Base-by-base conservation (phyloP, 2,329 filamentous ascomycete species). In the Nothopassalora personata region DNA sequence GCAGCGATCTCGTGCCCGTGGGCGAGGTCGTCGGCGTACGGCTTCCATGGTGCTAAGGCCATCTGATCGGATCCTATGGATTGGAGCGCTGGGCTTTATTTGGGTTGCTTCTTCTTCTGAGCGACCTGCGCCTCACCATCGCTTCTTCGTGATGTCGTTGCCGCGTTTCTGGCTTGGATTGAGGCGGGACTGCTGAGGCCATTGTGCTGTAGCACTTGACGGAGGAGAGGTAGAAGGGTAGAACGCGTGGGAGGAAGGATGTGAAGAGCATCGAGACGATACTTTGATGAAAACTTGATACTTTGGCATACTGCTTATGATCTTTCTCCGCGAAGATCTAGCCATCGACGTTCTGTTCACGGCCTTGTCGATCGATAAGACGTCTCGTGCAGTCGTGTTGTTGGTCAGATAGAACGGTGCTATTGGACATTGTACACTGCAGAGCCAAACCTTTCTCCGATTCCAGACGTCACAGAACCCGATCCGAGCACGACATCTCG, bases 81-180 rank as follows among this genome's bases (percentile, higher is more conserved):
- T 18, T 73, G 64, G 3, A 79, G 64, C 0, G 76, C 76, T 6
- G 63, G 51, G 6, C 63, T 64, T 60, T 75, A 76, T 75, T 4
- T 62, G 66, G 15, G 61, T 47, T 48, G 70, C 70, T 53, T 77
- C 72, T 46, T 71, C 71, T 23, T 68, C 64, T 5, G 67, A 64
- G 4, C 59, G 48, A 30, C 66, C 68, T 43, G 61, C 56, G 39
- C 70, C 69, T 64, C 74, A 79, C 76, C 77, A 79, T 51, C 69
- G 66, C 58, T 72, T 69, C 18, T 68, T 53, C 1, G 70, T 62
- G 11, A 61, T 61, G 28, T 63, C 58, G 34, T 68, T 68, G 47
- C 71, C 56, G 7, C 53, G 43, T 15, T 63, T 67, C n/a, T 71
- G 68, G 28, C 61, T 64, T 4, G 60, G 56, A 30, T 34, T 59